Evolutionary conservation across 305 asterid genomes (phyloP).

Genomic region (Solanum hybrid): DNA sequence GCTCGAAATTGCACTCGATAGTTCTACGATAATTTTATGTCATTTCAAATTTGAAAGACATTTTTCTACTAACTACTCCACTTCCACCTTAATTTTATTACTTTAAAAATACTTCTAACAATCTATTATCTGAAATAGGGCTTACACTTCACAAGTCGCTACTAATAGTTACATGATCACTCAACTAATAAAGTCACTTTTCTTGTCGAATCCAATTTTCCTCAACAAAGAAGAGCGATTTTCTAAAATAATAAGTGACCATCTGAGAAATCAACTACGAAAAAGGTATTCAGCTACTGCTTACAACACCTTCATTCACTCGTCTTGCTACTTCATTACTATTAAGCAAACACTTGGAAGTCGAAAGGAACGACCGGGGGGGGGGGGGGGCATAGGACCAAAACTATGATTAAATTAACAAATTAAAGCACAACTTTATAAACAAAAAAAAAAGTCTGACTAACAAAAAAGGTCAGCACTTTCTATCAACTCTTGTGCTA

Average conservation of each 20-base stretch:
- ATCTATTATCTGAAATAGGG: not conserved
- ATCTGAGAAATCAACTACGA: too few species aligned
- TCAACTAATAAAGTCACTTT: not conserved
- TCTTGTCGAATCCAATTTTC: not conserved
- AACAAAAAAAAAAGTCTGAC: not conserved
- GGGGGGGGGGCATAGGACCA: not conserved
- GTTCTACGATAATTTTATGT: not conserved
- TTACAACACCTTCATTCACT: not conserved
- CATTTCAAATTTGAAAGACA: not conserved
- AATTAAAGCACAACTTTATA: not conserved
- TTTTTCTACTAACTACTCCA: not conserved
- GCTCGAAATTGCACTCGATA: not conserved
- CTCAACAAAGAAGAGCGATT: not conserved
- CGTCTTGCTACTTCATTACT: not conserved
- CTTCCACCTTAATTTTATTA: not conserved
- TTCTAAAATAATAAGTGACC: not conserved
- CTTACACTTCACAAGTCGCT: not conserved
- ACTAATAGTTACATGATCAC: not conserved
- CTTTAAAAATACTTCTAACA: not conserved
- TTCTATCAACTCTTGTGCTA: not conserved
- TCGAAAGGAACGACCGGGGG: not conserved
- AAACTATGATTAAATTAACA: not conserved
- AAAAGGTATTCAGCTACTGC: not conserved
- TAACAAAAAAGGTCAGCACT: not conserved
- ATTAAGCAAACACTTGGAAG: not conserved